A percentile compares a stretch with the other conserved stretches of the same genome.
Conservation (phyloP, 2,329 filamentous ascomycete species). For the Calonectria pseudoturangicola region DNA sequence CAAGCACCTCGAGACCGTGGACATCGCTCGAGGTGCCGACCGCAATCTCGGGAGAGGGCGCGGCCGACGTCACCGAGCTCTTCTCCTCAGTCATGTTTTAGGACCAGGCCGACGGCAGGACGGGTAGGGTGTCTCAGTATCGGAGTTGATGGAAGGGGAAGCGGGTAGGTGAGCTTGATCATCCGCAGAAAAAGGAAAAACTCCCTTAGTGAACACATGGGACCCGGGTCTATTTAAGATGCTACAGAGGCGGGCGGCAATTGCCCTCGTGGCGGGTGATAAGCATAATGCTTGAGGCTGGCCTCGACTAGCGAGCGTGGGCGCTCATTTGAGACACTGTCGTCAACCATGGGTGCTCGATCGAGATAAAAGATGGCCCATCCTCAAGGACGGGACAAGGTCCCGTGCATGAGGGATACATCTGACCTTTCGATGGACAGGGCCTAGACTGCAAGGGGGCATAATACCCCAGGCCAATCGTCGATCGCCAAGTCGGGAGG, state of each 20-base stretch:
- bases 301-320: conserved; percentile 5
- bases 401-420: conserved; percentile 27
- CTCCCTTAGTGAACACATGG: neutral
- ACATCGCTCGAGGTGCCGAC: conserved; percentile 44
- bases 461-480: conserved; percentile 34
- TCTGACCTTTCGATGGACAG: neutral
- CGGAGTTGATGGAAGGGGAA: neutral
- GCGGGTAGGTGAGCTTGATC: neutral
- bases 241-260: neutral
- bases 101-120: neutral
- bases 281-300: conserved; percentile 32
- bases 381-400: neutral
- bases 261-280: conserved; percentile 22
- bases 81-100: conserved; percentile 29
- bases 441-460: conserved; percentile 32
- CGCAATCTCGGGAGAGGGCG: conserved; percentile 26
- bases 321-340: conserved; percentile 6
- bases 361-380: conserved; percentile 24
- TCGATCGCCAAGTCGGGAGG: conserved; percentile 27
- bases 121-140: neutral
- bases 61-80: conserved; percentile 1
- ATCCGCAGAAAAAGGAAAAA: neutral
- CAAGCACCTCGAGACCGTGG: conserved; percentile 63
- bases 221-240: conserved; percentile 10
- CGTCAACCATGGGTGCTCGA: conserved; percentile 8